Conservation (phyloP, 768 basidiomycete genomes). For the Termitomyces sp. region DNA sequence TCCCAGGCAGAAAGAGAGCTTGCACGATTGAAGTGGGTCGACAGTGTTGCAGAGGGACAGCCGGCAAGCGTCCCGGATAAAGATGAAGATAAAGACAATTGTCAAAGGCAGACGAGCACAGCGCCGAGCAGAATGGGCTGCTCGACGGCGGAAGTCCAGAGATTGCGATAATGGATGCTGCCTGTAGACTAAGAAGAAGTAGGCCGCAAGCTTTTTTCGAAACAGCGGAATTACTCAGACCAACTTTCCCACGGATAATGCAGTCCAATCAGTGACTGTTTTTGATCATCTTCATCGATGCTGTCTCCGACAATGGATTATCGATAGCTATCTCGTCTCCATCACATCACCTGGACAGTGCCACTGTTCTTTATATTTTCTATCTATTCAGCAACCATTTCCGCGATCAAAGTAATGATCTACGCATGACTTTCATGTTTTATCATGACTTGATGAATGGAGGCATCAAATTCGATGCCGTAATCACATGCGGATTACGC, state of each 20-base stretch:
- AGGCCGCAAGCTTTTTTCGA: slow-evolving; percentile 17
- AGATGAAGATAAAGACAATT: background rate
- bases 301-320: background rate
- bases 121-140: slow-evolving; percentile 15
- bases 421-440: background rate
- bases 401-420: background rate
- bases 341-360: slow-evolving; percentile 13
- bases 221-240: slow-evolving; percentile 20
- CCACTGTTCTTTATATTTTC: background rate
- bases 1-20: slow-evolving; percentile 34
- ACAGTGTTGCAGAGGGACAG: slow-evolving; percentile 42
- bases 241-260: slow-evolving; percentile 19
- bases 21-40: slow-evolving; percentile 28
- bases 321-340: slow-evolving; percentile 9
- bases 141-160: slow-evolving; percentile 16
- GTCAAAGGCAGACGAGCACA: slow-evolving; percentile 4
- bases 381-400: background rate
- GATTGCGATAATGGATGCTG: slow-evolving; percentile 13
- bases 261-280: slow-evolving; percentile 2
- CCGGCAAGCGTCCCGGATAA: slow-evolving; percentile 22
- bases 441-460: slow-evolving; percentile 7
- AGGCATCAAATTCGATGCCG: background rate
- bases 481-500: background rate
- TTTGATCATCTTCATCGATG: slow-evolving; percentile 16
- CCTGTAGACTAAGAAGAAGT: background rate